These are phyloP conservation scores for Prunus armeniaca DNA, from an alignment of 306 rosid genomes.

Conservation along the genomic window DNA sequence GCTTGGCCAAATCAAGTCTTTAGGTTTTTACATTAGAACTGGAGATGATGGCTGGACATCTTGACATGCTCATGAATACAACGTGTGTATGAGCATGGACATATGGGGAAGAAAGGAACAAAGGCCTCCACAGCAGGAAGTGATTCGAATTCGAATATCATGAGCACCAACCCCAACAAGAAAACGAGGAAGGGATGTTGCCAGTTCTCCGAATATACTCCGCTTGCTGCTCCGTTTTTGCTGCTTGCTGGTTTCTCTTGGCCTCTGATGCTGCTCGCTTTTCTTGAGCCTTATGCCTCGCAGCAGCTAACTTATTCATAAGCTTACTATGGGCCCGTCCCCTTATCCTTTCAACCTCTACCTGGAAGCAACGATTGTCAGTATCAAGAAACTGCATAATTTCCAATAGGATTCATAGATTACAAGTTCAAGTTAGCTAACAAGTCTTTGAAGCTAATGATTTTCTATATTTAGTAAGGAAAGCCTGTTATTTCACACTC, in stretches of 20 bases:
- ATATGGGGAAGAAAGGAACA: not conserved
- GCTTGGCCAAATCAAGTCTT: not conserved
- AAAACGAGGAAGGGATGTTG: conserved; percentile 63
- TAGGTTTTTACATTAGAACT: not conserved
- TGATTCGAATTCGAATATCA: conserved; percentile 19
- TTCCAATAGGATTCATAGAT: not conserved
- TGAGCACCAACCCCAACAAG: conserved; percentile 69
- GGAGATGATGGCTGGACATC: conserved; percentile 6
- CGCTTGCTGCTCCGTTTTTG: conserved; percentile 75
- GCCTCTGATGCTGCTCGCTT: conserved; percentile 82
- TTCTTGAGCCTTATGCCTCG: conserved; percentile 85
- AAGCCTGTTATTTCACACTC: not conserved
- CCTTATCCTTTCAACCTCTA: conserved; percentile 76
- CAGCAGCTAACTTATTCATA: conserved; percentile 75
- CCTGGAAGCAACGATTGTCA: conserved; percentile 46
- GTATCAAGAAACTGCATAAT: not conserved
- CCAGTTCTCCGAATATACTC: conserved; percentile 80
- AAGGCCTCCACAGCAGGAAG: not conserved
- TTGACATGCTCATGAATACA: not conserved
- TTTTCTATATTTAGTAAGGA: not conserved
- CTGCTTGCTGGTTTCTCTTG: conserved; percentile 63
- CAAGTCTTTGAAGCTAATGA: not conserved
- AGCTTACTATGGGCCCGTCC: conserved; percentile 75
- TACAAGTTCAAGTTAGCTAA: not conserved
- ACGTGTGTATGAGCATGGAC: not conserved